Evolutionary conservation across 1,284 basidiomycete species (phyloP), one percentile per base, ranked within the genome.

Genomic region (Inonotus obliquus): DNA sequence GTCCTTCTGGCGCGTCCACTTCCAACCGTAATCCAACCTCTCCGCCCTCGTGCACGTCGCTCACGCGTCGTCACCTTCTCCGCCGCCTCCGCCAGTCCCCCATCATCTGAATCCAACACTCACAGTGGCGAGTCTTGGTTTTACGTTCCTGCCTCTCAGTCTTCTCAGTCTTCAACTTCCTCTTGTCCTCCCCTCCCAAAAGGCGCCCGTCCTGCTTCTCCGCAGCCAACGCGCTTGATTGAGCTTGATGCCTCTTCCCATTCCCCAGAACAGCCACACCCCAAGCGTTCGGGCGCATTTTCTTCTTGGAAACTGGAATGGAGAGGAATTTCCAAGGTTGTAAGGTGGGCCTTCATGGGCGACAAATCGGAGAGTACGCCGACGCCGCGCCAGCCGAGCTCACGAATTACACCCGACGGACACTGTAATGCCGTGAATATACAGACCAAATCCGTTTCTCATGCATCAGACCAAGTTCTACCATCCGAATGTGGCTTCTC

Each of bases 291-390:
- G 9, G n/a, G 17, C 37, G 19, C 59, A 19, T 57, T 39, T 47
- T 58, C 60, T 5, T 61, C 59, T 25, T 64, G 63, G 63, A 64
- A 61, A 39, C n/a, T 64, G 17, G 63, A 64, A 37, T 64, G 63
- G 63, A 55, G 63, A 38, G 59, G 59, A 23, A 25, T 64, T 45
- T 61, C 60, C 58, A 64, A 61, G 45, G 52, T 61, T 6, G 56
- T 62, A 47, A 64, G 59, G 54, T 64, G 63, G 63, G 63, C 52
- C 4, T 29, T 61, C 35, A 25, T 57, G 27, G 58, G 57, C 1
- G 51, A 63, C 32, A 59, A 55, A 37, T n/a, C 47, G 19, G 27
- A 51, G 17, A 53, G 41, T 35, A 23, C 13, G 10, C 11, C 21
- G 38, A 63, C 23, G 49, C 23, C 32, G 6, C 19, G 39, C 32